These are phyloP conservation scores for Colletotrichum liriopes DNA, from an alignment of 2,329 filamentous ascomycete genomes.

Conservation along the genomic window DNA sequence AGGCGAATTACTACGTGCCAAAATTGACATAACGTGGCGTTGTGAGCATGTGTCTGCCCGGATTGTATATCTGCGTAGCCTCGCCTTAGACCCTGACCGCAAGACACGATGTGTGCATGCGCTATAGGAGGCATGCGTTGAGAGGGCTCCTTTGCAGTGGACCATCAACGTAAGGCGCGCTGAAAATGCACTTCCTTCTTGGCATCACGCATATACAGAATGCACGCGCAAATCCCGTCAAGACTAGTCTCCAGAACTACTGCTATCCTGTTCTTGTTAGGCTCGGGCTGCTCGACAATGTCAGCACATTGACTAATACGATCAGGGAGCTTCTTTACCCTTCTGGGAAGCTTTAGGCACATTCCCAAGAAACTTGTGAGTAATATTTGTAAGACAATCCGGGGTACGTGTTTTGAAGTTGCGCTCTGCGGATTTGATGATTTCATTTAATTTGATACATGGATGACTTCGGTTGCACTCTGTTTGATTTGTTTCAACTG, in stretches of 20 bases:
- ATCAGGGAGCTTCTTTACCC: too few relatives aligned
- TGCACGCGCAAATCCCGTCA: neutral
- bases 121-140: neutral
- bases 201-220: neutral
- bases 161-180: neutral
- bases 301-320: too few relatives aligned
- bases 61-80: neutral
- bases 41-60: neutral
- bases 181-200: neutral
- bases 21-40: neutral
- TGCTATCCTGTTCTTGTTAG: too few relatives aligned
- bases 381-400: too few relatives aligned
- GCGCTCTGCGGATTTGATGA: too few relatives aligned
- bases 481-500: too few relatives aligned
- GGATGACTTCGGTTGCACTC: too few relatives aligned
- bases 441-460: too few relatives aligned
- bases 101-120: neutral
- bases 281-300: too few relatives aligned
- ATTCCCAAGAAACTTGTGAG: too few relatives aligned
- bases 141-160: neutral
- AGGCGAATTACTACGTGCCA: neutral
- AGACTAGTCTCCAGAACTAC: neutral
- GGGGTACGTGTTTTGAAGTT: too few relatives aligned
- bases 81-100: neutral
- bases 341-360: too few relatives aligned